Evolutionary conservation across 2,329 filamentous ascomycete genomes (phyloP).

Genomic region (Fusarium sambucinum): DNA sequence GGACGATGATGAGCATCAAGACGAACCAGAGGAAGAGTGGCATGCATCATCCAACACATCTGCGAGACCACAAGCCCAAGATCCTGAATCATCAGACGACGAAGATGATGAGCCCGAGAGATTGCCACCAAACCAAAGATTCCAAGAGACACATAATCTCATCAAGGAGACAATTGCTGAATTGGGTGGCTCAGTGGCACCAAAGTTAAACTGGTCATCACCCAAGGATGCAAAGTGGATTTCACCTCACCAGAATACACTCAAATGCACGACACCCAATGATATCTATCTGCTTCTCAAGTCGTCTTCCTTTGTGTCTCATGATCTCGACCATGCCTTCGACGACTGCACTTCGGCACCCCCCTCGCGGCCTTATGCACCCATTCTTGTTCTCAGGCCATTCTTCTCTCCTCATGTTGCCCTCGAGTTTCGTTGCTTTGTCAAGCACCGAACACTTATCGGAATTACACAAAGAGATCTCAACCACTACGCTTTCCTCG

Average conservation of each 20-base stretch:
- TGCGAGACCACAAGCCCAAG: slow-evolving; percentile 52
- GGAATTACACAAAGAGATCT: slow-evolving; percentile 90
- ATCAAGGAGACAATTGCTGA: slow-evolving; percentile 83
- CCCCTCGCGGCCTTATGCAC: slow-evolving; percentile 67
- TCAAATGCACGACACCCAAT: slow-evolving; percentile 88
- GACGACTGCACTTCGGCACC: slow-evolving; percentile 70
- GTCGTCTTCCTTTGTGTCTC: slow-evolving; percentile 92
- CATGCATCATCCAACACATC: slow-evolving; percentile 52
- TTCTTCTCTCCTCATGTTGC: slow-evolving; percentile 90
- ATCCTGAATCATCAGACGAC: slow-evolving; percentile 60
- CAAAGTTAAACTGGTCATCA: slow-evolving; percentile 97
- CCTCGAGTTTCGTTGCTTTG: slow-evolving; percentile 95
- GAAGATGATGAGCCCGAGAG: slow-evolving; percentile 60
- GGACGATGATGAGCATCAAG: slow-evolving; percentile 67
- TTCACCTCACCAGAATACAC: slow-evolving; percentile 82
- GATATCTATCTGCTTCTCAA: slow-evolving; percentile 96
- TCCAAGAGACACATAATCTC: slow-evolving; percentile 78
- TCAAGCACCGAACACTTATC: slow-evolving; percentile 82
- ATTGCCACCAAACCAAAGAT: slow-evolving; percentile 66
- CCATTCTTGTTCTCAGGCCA: slow-evolving; percentile 86
- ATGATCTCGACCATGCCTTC: slow-evolving; percentile 94
- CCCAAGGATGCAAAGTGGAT: slow-evolving; percentile 98
- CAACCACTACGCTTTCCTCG: slow-evolving; percentile 88
- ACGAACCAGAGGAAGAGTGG: slow-evolving; percentile 69
- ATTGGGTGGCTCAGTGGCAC: slow-evolving; percentile 86